Conservation (phyloP, 768 basidiomycete genomes). For the Hypholoma sublateritium region DNA sequence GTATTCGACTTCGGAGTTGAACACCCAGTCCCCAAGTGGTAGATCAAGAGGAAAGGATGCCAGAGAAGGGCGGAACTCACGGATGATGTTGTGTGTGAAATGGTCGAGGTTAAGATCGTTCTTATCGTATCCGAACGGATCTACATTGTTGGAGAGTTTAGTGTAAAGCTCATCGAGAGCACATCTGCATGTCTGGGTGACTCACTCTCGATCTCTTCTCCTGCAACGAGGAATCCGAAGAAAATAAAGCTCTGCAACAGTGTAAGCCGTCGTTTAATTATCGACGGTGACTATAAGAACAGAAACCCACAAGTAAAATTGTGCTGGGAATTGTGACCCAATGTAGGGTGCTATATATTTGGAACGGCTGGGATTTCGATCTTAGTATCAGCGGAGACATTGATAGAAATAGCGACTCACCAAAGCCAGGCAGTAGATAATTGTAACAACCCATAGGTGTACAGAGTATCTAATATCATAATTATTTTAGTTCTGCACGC, state of each 20-base stretch:
- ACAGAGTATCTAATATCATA: conserved; percentile 50
- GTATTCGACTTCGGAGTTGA: no score
- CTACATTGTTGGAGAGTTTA: conserved; percentile 16
- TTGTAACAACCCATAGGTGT: conserved; percentile 69
- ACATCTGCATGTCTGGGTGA: neutral
- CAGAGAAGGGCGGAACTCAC: conserved; percentile 29
- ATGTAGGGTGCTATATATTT: conserved; percentile 51
- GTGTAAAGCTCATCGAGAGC: neutral
- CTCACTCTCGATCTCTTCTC: conserved; percentile 76
- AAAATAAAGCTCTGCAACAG: conserved; percentile 58
- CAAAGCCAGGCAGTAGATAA: conserved; percentile 59
- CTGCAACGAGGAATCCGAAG: conserved; percentile 73
- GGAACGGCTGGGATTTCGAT: conserved; percentile 51
- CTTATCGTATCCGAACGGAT: conserved; percentile 66
- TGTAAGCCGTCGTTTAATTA: neutral
- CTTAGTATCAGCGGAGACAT: neutral
- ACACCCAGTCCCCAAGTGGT: no score
- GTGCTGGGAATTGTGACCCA: conserved; percentile 72
- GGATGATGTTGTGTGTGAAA: conserved; percentile 70
- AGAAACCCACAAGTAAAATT: conserved; percentile 40
- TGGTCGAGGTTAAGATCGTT: conserved; percentile 76
- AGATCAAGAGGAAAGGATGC: neutral
- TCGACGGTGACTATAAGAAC: neutral
- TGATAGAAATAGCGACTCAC: conserved; percentile 30
- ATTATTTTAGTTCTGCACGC: neutral